Base-by-base conservation (phyloP, 2,329 filamentous ascomycete species). In the Fusarium zealandicum region DNA sequence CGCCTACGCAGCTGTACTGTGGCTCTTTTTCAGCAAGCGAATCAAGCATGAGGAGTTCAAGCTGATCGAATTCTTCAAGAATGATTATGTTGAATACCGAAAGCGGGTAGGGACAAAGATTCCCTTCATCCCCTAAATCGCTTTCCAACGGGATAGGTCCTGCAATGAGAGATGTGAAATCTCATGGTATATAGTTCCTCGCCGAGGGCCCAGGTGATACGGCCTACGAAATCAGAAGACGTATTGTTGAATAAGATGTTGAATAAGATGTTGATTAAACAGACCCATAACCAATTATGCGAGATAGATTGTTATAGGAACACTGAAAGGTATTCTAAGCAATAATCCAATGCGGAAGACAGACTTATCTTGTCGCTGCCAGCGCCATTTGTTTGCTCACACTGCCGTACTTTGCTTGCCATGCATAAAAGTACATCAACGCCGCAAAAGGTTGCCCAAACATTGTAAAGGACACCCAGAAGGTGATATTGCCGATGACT, bases 361-460 rank as follows among this genome's bases (percentile, higher is more conserved):
- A 33, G 17, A 35, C 20, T 50, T 37, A 68, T 37, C 18, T 44
- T 13, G 40, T 38, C n/a, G 36, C 36, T 13, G 46, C 42, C 17
- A 57, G 53, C 3, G 55, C 30, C 59, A 70, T 61, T 43, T 72
- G 70, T 63, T 76, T 79, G 62, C 83, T 90, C 17, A 93, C 88
- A 67, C 88, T 92, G 11, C 95, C 95, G 71, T 96, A 97, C 78
- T 98, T 98, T 49, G 92, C 92, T 76, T 98, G 93, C 93, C 95
- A 99, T 1, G 93, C 93, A 72, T 98, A 98, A 73, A 97, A 99
- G 73, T 99, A 99, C 72, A 96, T 81, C 55, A 99, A 78, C 1
- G 92, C 93, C 1, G 92, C 95, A 65, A 98, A 84, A 1, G 95
- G 95, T 78, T 99, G 95, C 4, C 95, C 95, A 11, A 99, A 89